These are phyloP conservation scores for Zygotorulaspora danielsina DNA, from an alignment of 805 yeast genomes.

Conservation along the genomic window DNA sequence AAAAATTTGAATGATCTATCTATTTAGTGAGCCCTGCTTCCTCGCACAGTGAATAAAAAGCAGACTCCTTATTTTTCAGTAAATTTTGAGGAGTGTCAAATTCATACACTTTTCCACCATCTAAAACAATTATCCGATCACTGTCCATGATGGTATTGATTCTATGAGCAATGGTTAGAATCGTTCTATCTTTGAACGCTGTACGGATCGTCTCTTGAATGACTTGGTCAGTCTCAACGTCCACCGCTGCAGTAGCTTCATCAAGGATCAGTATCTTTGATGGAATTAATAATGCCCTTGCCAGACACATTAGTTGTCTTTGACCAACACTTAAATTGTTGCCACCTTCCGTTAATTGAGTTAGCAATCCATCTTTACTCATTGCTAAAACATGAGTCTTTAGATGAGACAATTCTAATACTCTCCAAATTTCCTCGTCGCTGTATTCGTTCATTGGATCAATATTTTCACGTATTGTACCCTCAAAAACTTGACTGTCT, in stretches of 20 bases:
- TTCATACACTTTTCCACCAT: constrained; percentile 70
- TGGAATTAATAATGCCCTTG: constrained; percentile 66
- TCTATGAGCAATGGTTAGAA: constrained; percentile 81
- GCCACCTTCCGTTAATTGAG: constrained; percentile 62
- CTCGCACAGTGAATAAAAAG: constrained; percentile 75
- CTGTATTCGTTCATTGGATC: constrained; percentile 70
- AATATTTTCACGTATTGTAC: constrained; percentile 76
- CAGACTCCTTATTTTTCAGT: constrained; percentile 58
- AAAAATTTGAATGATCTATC: too few species aligned
- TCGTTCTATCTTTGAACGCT: constrained; percentile 72
- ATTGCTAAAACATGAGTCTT: constrained; percentile 55
- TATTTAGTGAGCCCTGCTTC: constrained; percentile 60
- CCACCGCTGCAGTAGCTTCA: constrained; percentile 89
- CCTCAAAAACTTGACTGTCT: constrained; percentile 89
- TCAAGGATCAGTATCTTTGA: constrained; percentile 65
- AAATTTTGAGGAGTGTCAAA: constrained; percentile 68
- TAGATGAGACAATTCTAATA: constrained; percentile 72
- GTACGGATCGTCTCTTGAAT: constrained; percentile 73
- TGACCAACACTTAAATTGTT: constrained; percentile 71
- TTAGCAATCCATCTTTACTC: constrained; percentile 54
- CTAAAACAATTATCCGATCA: constrained; percentile 71
- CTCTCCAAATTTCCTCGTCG: constrained; percentile 82
- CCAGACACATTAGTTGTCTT: constrained; percentile 75
- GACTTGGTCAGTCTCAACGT: constrained; percentile 75
- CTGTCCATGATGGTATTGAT: constrained; percentile 78